These are phyloP conservation scores for Epichloe brachyelytri DNA, from an alignment of 2,329 filamentous ascomycete genomes.

Conservation along the genomic window DNA sequence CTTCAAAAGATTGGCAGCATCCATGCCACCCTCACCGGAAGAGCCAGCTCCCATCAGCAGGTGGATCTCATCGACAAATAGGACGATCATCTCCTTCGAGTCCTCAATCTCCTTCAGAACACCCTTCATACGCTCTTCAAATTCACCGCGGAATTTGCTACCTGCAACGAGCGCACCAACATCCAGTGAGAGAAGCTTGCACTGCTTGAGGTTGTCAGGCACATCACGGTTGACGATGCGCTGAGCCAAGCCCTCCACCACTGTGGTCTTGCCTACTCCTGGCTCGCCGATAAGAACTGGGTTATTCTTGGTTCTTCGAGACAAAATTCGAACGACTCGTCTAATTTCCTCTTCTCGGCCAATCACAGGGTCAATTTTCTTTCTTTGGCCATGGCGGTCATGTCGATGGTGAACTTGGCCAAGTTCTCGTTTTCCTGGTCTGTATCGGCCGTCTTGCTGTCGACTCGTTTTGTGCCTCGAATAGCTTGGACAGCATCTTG, in stretches of 20 bases:
- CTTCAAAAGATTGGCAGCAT: constrained; percentile 93
- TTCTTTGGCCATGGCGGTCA: constrained; percentile 95
- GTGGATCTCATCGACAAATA: constrained; percentile 98
- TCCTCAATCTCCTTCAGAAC: constrained; percentile 94
- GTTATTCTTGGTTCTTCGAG: constrained; percentile 94
- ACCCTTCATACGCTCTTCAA: constrained; percentile 98
- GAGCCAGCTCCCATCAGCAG: constrained; percentile 94
- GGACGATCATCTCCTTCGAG: constrained; percentile 89
- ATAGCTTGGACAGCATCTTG: constrained; percentile 86
- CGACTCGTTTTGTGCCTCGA: constrained; percentile 81
- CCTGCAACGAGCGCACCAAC: constrained; percentile 91
- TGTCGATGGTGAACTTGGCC: constrained; percentile 96
- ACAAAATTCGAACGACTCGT: constrained; percentile 81
- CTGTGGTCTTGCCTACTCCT: constrained; percentile 96
- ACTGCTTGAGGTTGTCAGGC: constrained; percentile 85
- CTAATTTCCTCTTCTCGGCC: constrained; percentile 93
- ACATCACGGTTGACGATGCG: constrained; percentile 96
- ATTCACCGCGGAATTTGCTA: constrained; percentile 97
- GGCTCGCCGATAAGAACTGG: constrained; percentile 95
- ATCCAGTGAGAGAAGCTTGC: constrained; percentile 87
- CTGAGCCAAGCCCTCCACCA: constrained; percentile 89
- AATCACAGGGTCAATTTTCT: constrained; percentile 96
- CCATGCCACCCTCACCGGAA: constrained; percentile 94
- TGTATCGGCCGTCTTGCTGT: constrained; percentile 89
- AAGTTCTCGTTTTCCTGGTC: constrained; percentile 91